Evolutionary conservation across 176 grass and related monocot genomes (phyloP).

Genomic region (Rhynchospora tenuis): DNA sequence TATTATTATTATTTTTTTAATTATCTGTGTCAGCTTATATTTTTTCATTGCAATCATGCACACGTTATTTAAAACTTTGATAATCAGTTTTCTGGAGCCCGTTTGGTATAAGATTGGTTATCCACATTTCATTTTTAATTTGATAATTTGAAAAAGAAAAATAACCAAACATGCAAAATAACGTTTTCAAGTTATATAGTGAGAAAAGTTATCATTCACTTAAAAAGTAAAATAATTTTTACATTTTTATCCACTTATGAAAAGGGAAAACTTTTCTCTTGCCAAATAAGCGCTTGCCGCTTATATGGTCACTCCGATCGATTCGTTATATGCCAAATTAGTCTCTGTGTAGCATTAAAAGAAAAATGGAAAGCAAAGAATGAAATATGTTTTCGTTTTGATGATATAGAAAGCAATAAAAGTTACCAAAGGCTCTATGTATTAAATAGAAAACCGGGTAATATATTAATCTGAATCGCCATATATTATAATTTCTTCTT

Average conservation of each 20-base stretch:
- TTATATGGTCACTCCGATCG: background rate
- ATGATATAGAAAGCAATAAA: no score
- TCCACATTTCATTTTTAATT: background rate
- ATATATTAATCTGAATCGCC: no score
- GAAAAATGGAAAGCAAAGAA: no score
- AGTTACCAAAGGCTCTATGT: no score
- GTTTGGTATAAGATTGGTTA: background rate
- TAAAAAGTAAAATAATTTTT: background rate
- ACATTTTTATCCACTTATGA: background rate
- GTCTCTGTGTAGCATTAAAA: no score
- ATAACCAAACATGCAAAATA: no score
- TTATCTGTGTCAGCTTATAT: background rate
- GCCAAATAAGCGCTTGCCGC: background rate
- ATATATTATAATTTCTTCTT: no score
- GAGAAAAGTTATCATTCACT: no score
- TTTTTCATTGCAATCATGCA: background rate
- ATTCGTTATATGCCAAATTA: no score
- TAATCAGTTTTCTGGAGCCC: background rate
- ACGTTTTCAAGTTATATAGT: no score
- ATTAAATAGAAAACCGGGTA: no score
- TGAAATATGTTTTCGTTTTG: no score
- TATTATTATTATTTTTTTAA: background rate
- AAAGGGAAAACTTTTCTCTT: background rate
- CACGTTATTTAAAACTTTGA: background rate
- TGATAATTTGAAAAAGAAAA: background rate